Conservation (phyloP, 1,284 basidiomycete species). For the Ceratobasidium sp. region DNA sequence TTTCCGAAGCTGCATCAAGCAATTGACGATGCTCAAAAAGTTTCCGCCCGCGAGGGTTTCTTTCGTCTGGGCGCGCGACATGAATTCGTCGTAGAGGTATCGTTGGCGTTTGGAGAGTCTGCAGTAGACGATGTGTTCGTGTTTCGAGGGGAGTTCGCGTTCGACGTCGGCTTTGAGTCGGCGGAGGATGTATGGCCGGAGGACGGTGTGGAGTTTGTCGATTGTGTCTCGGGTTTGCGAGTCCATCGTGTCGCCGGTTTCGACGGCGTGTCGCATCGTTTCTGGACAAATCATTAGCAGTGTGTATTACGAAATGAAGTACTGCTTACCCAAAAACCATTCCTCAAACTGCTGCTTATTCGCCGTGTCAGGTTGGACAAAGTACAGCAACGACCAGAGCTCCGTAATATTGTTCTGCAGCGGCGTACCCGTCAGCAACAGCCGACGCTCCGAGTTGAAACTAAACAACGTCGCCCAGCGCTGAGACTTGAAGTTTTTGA, state of each 20-base stretch:
- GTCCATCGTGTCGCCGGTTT: slow-evolving; percentile 83
- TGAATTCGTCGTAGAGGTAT: slow-evolving; percentile 98
- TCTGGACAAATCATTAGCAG: slow-evolving; percentile 64
- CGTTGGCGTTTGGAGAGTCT: slow-evolving; percentile 95
- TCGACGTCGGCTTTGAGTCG: slow-evolving; percentile 97
- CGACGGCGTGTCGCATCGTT: slow-evolving; percentile 94
- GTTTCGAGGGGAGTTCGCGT: slow-evolving; percentile 95
- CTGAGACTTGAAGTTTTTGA: slow-evolving; percentile 98
- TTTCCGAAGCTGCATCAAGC: slow-evolving; percentile 96
- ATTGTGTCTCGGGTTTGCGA: slow-evolving; percentile 92
- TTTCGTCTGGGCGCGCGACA: slow-evolving; percentile 90
- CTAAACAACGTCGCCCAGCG: slow-evolving; percentile 96
- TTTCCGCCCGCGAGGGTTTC: slow-evolving; percentile 91
- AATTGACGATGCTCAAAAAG: slow-evolving; percentile 87
- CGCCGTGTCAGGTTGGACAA: slow-evolving; percentile 85
- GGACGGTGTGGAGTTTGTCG: slow-evolving; percentile 89
- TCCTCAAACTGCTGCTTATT: slow-evolving; percentile 92
- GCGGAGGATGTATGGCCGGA: slow-evolving; percentile 94
- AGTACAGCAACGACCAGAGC: slow-evolving; percentile 94
- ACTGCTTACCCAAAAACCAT: slow-evolving; percentile 92
- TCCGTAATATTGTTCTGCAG: slow-evolving; percentile 97
- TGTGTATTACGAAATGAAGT: neutral
- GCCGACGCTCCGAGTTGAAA: slow-evolving; percentile 90
- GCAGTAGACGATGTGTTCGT: slow-evolving; percentile 93
- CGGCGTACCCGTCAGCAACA: slow-evolving; percentile 94